A percentile compares a stretch with the other conserved stretches of the same genome.
These are phyloP conservation scores for Cucumis hystrix DNA, from an alignment of 306 rosid species.

Conservation along the genomic window DNA sequence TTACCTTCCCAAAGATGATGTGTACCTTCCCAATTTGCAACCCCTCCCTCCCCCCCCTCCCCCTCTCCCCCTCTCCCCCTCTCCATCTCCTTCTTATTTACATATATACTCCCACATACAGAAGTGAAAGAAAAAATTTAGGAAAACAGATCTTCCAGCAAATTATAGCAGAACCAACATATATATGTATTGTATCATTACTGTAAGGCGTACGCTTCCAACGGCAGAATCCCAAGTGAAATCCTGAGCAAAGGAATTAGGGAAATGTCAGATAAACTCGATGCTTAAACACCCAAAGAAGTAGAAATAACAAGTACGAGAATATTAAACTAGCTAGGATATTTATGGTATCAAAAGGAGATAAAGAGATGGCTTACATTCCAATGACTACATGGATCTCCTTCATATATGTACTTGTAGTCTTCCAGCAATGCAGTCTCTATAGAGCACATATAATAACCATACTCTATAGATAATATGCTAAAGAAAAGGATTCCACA, in stretches of 20 bases:
- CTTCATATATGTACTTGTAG: conserved; percentile 13
- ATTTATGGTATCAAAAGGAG: background rate
- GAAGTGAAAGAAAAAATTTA: background rate
- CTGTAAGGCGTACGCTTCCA: background rate
- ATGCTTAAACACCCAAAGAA: background rate
- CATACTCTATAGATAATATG: background rate
- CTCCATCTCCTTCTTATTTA: background rate
- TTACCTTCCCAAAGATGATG: background rate
- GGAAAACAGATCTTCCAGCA: background rate
- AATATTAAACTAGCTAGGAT: background rate
- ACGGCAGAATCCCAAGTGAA: background rate
- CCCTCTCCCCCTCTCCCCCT: too few relatives aligned
- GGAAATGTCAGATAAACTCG: background rate
- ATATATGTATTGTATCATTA: background rate
- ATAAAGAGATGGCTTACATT: background rate
- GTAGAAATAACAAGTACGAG: background rate
- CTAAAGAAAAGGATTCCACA: conserved; percentile 20
- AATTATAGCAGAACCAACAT: background rate
- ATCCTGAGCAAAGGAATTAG: background rate
- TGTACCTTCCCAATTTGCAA: background rate
- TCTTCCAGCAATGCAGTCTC: conserved; percentile 27
- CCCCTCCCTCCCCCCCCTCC: background rate
- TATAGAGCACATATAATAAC: conserved; percentile 14
- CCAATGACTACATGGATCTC: background rate
- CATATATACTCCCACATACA: conserved; percentile 1